Percentiles rank a stretch among this genome's conserved stretches.
These are phyloP conservation scores for Carex pumila DNA, from an alignment of 176 grass and related monocot species.

Conservation along the genomic window DNA sequence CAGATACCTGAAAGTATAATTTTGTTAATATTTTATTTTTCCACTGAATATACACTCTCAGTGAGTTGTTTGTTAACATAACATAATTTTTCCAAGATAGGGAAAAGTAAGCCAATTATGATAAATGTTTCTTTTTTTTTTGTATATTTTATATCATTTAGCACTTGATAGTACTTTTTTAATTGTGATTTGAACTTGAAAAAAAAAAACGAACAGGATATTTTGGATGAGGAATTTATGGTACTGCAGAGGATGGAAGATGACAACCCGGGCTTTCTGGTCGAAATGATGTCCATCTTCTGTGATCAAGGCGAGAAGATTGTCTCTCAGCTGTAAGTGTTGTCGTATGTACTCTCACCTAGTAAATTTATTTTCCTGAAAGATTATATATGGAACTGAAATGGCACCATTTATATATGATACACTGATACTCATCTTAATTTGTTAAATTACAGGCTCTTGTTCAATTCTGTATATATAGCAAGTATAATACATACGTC, in stretches of 20 bases:
- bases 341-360: constrained; percentile 27
- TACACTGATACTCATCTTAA: neutral
- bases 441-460: neutral
- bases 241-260: constrained; percentile 66
- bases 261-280: constrained; percentile 43
- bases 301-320: constrained; percentile 55
- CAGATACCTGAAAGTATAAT: no score
- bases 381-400: no score
- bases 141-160: neutral
- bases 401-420: neutral
- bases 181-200: neutral
- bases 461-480: neutral
- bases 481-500: neutral
- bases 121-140: neutral
- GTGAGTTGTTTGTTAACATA: no score
- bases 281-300: constrained; percentile 57
- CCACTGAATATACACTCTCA: no score
- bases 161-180: neutral
- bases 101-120: no score
- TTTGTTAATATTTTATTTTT: no score
- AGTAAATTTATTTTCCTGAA: neutral
- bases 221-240: constrained; percentile 69
- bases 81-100: no score
- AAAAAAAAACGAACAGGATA: constrained; percentile 29
- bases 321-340: constrained; percentile 31